These are phyloP conservation scores for Tylopilus balloui DNA, from an alignment of 768 basidiomycete species.

Conservation along the genomic window DNA sequence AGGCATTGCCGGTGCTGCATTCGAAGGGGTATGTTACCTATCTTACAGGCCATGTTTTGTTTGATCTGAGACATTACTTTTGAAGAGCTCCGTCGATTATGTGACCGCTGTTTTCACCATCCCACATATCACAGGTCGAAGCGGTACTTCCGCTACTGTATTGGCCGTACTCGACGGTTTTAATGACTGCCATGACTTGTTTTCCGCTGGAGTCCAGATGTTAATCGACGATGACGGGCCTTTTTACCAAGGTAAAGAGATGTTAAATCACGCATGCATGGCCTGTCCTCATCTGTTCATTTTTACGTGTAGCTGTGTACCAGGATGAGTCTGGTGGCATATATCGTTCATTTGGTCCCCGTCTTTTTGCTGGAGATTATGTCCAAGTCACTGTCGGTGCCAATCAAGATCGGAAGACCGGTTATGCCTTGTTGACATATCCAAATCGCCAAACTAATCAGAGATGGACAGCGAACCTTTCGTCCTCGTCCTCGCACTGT, in stretches of 20 bases:
- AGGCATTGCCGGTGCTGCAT: not conserved
- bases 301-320: not conserved
- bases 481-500: not conserved
- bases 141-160: not conserved
- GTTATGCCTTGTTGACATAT: not conserved
- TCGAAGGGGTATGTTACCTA: not conserved
- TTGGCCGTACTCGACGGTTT: not conserved
- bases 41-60: not conserved
- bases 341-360: no score
- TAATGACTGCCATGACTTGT: not conserved
- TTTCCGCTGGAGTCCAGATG: not conserved
- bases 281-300: not conserved
- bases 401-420: not conserved
- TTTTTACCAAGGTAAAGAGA: not conserved
- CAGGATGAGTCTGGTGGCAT: not conserved
- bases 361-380: not conserved
- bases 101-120: no score
- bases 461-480: not conserved
- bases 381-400: not conserved
- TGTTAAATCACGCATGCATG: not conserved
- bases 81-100: no score
- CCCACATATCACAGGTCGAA: not conserved
- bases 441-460: no score
- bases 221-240: not conserved
- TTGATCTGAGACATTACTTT: no score